These are phyloP conservation scores for Mycosphaerella sp. DNA, from an alignment of 2,329 filamentous ascomycete genomes.

Conservation along the genomic window DNA sequence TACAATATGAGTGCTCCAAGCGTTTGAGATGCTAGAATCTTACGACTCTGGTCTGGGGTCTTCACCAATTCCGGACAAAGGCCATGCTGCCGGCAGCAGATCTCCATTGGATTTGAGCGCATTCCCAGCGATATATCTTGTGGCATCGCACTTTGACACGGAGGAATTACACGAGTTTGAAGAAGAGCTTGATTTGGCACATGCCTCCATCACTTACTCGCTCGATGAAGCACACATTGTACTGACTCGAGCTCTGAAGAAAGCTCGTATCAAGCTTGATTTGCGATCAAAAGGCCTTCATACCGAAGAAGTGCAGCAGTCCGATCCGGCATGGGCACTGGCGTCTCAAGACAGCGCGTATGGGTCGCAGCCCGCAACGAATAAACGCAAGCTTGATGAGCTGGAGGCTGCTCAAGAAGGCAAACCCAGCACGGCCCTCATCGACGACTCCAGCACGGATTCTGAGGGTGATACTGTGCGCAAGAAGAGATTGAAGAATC, in stretches of 20 bases:
- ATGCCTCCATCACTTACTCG: slow-evolving; percentile 61
- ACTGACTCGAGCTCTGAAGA: slow-evolving; percentile 64
- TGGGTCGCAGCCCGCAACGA: neutral
- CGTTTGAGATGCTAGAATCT: neutral
- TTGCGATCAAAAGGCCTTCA: slow-evolving; percentile 60
- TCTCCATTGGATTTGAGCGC: slow-evolving; percentile 36
- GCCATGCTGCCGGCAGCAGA: neutral
- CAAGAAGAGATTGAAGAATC: neutral
- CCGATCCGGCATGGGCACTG: neutral
- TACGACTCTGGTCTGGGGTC: slow-evolving; percentile 2
- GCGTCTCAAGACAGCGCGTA: neutral
- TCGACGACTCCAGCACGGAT: slow-evolving; percentile 33
- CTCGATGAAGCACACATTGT: slow-evolving; percentile 65
- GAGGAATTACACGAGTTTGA: slow-evolving; percentile 60
- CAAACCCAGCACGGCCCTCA: slow-evolving; percentile 12
- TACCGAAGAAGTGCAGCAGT: slow-evolving; percentile 33
- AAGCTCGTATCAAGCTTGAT: slow-evolving; percentile 68
- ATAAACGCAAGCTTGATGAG: slow-evolving; percentile 12
- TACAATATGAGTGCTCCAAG: neutral
- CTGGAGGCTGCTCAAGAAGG: slow-evolving; percentile 1
- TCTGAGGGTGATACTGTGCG: slow-evolving; percentile 30
- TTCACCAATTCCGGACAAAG: neutral
- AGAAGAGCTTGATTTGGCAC: slow-evolving; percentile 50
- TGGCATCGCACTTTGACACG: slow-evolving; percentile 61
- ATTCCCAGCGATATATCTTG: slow-evolving; percentile 63